Conservation (phyloP, 2,329 filamentous ascomycete species). For the Colletotrichum destructivum region DNA sequence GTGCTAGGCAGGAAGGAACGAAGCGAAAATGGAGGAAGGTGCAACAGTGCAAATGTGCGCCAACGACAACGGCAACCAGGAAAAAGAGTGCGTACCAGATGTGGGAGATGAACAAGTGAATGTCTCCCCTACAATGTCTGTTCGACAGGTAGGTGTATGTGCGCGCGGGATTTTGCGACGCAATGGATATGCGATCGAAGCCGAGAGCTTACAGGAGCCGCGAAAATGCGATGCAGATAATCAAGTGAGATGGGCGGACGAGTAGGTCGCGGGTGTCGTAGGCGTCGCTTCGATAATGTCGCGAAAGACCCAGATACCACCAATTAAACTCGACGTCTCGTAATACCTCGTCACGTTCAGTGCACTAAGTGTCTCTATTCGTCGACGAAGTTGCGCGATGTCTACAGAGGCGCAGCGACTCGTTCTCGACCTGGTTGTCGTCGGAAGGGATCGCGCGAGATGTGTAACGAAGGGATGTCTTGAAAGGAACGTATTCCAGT, state of each 20-base stretch:
- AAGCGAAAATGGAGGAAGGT: neutral
- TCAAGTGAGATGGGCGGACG: slow-evolving; percentile 38
- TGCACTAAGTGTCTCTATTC: slow-evolving; percentile 43
- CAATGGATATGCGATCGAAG: slow-evolving; percentile 12
- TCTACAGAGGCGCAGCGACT: slow-evolving; percentile 44
- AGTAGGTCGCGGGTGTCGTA: slow-evolving; percentile 36
- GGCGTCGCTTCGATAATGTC: slow-evolving; percentile 33
- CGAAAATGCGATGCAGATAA: slow-evolving; percentile 10
- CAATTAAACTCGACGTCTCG: slow-evolving; percentile 40
- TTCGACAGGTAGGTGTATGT: slow-evolving; percentile 44
- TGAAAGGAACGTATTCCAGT: slow-evolving; percentile 61
- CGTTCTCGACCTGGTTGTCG: slow-evolving; percentile 42
- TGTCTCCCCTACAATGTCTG: slow-evolving; percentile 84
- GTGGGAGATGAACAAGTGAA: slow-evolving; percentile 98
- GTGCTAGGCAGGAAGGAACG: neutral
- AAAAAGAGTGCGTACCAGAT: slow-evolving; percentile 67
- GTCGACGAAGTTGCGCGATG: slow-evolving; percentile 36
- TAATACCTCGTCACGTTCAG: slow-evolving; percentile 42
- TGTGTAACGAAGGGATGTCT: slow-evolving; percentile 39
- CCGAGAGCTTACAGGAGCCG: slow-evolving; percentile 14
- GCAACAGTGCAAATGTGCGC: neutral
- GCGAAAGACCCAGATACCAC: slow-evolving; percentile 42
- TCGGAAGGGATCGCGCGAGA: slow-evolving; percentile 40
- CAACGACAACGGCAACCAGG: slow-evolving; percentile 40
- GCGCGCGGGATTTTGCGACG: slow-evolving; percentile 21